Conservation (phyloP, 2,329 filamentous ascomycete species). For the Epichloe gansuensis region DNA sequence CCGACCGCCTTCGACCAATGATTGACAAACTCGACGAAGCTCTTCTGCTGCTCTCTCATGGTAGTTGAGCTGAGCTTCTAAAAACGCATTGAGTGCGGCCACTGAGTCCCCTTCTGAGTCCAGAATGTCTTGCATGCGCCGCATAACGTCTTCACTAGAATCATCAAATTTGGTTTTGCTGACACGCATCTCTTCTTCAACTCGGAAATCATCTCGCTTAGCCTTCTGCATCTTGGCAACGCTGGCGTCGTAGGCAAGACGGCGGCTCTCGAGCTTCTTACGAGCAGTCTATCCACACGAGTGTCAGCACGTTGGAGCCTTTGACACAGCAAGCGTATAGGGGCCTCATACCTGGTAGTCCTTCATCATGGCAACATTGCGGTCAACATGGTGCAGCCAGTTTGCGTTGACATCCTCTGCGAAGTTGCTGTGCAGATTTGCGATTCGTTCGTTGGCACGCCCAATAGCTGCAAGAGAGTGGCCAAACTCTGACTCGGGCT, state of each 20-base stretch:
- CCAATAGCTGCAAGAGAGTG: conserved; percentile 71
- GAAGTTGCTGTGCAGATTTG: conserved; percentile 74
- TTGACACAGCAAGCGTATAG: background rate
- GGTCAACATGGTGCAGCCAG: conserved; percentile 87
- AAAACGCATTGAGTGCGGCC: conserved; percentile 63
- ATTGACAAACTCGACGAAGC: conserved; percentile 43
- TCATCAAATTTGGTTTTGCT: conserved; percentile 97
- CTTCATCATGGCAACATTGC: conserved; percentile 88
- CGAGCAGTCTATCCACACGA: conserved; percentile 45
- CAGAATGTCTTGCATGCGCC: conserved; percentile 94
- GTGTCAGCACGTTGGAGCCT: background rate
- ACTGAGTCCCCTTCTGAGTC: conserved; percentile 79
- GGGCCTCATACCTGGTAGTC: conserved; percentile 68
- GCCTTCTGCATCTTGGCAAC: conserved; percentile 84
- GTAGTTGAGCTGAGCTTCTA: conserved; percentile 83
- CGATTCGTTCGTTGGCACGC: conserved; percentile 76
- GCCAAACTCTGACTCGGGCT: conserved; percentile 80
- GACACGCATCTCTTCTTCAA: conserved; percentile 82
- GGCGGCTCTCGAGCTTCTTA: conserved; percentile 86
- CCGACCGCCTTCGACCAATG: conserved; percentile 25
- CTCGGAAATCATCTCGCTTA: conserved; percentile 84
- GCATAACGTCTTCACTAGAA: conserved; percentile 78
- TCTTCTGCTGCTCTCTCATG: conserved; percentile 85
- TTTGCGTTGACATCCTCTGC: conserved; percentile 63
- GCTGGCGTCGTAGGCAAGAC: conserved; percentile 83